These are phyloP conservation scores for Lodderomyces metapsilosis DNA, from an alignment of 1,139 yeast genomes.

Conservation along the genomic window DNA sequence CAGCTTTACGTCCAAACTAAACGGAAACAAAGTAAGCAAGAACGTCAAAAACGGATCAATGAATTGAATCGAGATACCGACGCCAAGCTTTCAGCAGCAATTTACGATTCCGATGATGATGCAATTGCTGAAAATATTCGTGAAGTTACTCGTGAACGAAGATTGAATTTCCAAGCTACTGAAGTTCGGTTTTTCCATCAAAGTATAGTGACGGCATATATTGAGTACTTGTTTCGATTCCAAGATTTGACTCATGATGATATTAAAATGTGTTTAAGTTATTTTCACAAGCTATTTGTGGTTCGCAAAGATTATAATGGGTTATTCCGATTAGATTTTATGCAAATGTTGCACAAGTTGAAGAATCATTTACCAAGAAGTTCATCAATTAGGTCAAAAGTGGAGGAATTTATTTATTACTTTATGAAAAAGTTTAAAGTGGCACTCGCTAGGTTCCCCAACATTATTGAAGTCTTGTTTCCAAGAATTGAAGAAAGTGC, in stretches of 20 bases:
- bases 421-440: constrained; percentile 63
- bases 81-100: constrained; percentile 29
- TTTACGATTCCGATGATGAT: constrained; percentile 42
- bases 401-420: constrained; percentile 64
- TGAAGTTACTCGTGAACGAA: constrained; percentile 46
- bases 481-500: constrained; percentile 53
- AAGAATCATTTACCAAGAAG: constrained; percentile 31
- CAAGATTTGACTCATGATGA: constrained; percentile 61
- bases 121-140: constrained; percentile 36
- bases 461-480: constrained; percentile 69
- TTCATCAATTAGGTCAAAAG: constrained; percentile 50
- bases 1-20: constrained; percentile 54
- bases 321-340: constrained; percentile 73
- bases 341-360: constrained; percentile 40
- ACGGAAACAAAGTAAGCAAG: constrained; percentile 29
- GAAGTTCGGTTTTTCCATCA: constrained; percentile 44
- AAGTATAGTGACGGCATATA: constrained; percentile 49
- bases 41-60: constrained; percentile 21
- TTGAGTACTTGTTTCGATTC: constrained; percentile 51
- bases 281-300: constrained; percentile 71
- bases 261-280: constrained; percentile 64
- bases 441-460: constrained; percentile 50
- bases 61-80: constrained; percentile 29
- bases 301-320: constrained; percentile 57
- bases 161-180: constrained; percentile 46